Base-by-base conservation (phyloP, 805 yeast species). In the Scheffersomyces spartinae region DNA sequence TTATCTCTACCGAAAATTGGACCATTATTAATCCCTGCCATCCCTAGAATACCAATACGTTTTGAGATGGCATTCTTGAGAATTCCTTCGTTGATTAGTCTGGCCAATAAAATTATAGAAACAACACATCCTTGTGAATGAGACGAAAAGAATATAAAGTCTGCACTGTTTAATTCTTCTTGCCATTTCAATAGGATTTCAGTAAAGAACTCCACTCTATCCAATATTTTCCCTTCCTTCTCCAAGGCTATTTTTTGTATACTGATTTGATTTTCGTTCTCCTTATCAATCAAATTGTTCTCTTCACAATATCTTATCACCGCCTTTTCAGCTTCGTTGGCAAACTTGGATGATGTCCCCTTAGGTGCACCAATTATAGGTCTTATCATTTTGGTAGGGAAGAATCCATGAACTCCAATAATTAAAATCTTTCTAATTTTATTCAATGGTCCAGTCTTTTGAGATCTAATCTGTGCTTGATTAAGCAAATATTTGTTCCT, bases 91-190 rank as follows among this genome's bases (percentile, higher is more conserved):
- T 71, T 78, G 8, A 88, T 66, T 21, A 88, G 60, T 36, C 67
- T 65, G 0, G 94, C 78, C n/a, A 85, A 52, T 15, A 88, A 48
- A 17, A 83, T 74, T 1, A 84, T 73, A 1, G 94, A 71, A 0
- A 91, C 97, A 0, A 95, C 96, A 24, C 88, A 76, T 0, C 98
- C 98, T 49, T 88, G 98, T 0, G 96, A 86, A 51, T 88, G 98
- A 1, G 94, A 76, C 2, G 95, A 95, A 34, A 88, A 69, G 44
- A 78, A 84, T n/a, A 88, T 71, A 34, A 79, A 78, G 49, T 88
- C 97, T 0, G 95, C 88, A 9, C 54, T 58, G 23, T 59, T 54
- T 10, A 80, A 52, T 17, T 63, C 65, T n/a, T 61, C 52, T 20
- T 58, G 47, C 83, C 88, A 81, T 43, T 74, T 75, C 36, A 63